Evolutionary conservation across 2,329 filamentous ascomycete genomes (phyloP), one percentile per base, ranked within the genome.

Genomic region (Pleoardoris graminearum): DNA sequence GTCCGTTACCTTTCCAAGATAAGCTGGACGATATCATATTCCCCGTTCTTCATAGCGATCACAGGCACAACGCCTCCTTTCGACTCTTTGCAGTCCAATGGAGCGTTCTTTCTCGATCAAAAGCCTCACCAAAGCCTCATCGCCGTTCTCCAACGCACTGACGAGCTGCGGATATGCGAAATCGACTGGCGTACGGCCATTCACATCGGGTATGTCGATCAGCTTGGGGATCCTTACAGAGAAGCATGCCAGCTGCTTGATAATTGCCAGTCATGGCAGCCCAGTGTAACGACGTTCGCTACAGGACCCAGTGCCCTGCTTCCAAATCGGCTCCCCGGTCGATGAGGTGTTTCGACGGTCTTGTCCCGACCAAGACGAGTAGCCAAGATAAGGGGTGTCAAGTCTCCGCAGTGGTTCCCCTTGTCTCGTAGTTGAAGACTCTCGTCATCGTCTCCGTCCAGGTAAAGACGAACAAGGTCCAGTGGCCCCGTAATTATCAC

Each of bases 301-400:
- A 19, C 7, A 22, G 14, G 16, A 25, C 33, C 16, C 30, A 23
- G 17, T 50, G 38, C 6, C 37, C 30, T 7, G 32, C 19, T 25
- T 22, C 33, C 11, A 50, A 29, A 27, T 50, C 19, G 8, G 48
- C 48, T 17, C 30, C 38, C 37, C n/a, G 8, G 12, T 33, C 19
- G 30, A 50, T 36, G 14, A 50, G 29, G 12, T 35, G 7, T 25
- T n/a, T 50, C 39, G n/a, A 43, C 37, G 3, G 44, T 44, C 1
- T 11, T 33, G 12, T 21, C 27, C 16, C 33, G 12, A 35, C 38
- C 29, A 43, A 32, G 25, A 43, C 32, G 19, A 16, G 44, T 23
- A 38, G 48, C 37, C 48, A 37, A 50, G 16, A 50, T 50, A 12
- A 37, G 37, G 17, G 48, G 48, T 17, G 48, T 43, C 11, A 29